Percentiles rank a stretch among this genome's conserved stretches.
phyloP scores from a whole-genome alignment of 2,329 filamentous ascomycete species.

The Diaporthe amygdali region DNA sequence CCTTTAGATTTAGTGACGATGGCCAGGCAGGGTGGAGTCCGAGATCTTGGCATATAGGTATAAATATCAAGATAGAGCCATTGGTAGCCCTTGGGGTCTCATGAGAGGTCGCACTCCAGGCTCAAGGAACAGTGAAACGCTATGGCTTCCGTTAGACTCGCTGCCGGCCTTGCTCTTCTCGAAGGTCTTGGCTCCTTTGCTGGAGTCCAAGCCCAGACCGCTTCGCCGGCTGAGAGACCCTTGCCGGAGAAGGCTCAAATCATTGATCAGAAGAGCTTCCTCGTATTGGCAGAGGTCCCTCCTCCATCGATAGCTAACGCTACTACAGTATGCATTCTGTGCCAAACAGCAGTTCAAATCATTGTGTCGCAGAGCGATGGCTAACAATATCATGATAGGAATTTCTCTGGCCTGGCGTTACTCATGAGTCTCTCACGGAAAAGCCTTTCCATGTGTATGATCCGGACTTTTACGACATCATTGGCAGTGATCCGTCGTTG shows the following conservation, averaged over 20 bases:
- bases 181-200: conserved; percentile 1
- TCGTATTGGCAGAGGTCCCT: not conserved
- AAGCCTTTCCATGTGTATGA: conserved; percentile 56
- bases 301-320: not conserved
- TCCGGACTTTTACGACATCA: conserved; percentile 52
- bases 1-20: not conserved
- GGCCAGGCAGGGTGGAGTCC: not conserved
- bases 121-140: not conserved
- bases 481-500: conserved; percentile 53
- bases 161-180: not conserved
- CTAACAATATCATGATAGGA: not conserved
- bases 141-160: not conserved
- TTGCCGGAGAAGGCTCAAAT: not conserved
- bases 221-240: not conserved
- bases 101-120: not conserved
- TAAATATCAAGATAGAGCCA: not conserved
- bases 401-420: conserved; percentile 1
- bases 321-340: not conserved
- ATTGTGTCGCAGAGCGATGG: not conserved
- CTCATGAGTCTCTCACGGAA: conserved; percentile 21
- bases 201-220: not conserved
- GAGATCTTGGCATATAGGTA: not conserved
- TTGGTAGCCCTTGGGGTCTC: not conserved
- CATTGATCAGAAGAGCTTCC: not conserved
- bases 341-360: not conserved